Conservation (phyloP, 2,329 filamentous ascomycete species). For the Dendrostoma leiphaemia region DNA sequence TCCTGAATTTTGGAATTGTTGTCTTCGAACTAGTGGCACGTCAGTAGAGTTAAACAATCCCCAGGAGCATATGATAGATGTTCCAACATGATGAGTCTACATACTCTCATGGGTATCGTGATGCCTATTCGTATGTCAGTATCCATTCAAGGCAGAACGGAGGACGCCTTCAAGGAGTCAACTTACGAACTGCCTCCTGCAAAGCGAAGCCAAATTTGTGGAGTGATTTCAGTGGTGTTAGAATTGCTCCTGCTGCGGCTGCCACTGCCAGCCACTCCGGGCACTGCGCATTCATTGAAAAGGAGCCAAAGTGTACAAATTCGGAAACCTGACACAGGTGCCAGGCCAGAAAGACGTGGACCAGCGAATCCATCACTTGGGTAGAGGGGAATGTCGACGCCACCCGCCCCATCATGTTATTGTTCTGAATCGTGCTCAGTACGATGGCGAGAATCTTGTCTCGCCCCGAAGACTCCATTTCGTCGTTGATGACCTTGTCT, state of each 20-base stretch:
- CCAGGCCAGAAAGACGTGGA: slow-evolving; percentile 58
- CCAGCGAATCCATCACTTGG: slow-evolving; percentile 57
- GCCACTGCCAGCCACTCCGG: slow-evolving; percentile 61
- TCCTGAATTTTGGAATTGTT: slow-evolving; percentile 46
- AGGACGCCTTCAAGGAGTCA: not conserved
- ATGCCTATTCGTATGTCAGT: slow-evolving; percentile 25
- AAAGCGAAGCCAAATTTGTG: slow-evolving; percentile 59
- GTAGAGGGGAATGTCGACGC: slow-evolving; percentile 62
- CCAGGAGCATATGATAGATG: too few relatives aligned
- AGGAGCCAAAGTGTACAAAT: slow-evolving; percentile 62
- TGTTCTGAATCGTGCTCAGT: slow-evolving; percentile 54
- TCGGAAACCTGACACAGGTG: slow-evolving; percentile 55
- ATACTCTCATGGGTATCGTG: slow-evolving; percentile 30
- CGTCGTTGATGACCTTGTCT: slow-evolving; percentile 40
- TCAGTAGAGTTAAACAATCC: not conserved
- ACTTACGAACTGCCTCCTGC: slow-evolving; percentile 49
- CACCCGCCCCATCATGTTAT: slow-evolving; percentile 47
- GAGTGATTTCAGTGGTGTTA: slow-evolving; percentile 55
- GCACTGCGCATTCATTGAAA: slow-evolving; percentile 52
- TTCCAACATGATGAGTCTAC: slow-evolving; percentile 8
- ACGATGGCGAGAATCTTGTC: slow-evolving; percentile 66
- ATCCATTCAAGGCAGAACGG: not conserved
- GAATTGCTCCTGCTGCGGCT: slow-evolving; percentile 58
- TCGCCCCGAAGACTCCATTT: slow-evolving; percentile 45
- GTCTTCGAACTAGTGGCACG: slow-evolving; percentile 41